Conservation (phyloP, 371 early-diverging fungal genomes). For the Mitosporidium daphniae region DNA sequence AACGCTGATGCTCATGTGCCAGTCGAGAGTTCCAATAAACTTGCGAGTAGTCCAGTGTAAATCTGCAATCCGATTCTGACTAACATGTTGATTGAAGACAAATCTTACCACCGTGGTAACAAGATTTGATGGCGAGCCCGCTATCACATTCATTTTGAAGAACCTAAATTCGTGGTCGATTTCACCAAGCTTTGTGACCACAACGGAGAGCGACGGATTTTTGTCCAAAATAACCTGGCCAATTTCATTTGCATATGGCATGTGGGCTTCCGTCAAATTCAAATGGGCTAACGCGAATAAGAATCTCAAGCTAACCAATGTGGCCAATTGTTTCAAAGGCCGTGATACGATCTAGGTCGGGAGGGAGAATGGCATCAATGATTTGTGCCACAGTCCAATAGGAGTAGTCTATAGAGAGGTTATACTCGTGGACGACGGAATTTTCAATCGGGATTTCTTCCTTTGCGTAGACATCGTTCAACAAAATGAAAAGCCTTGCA, state of each 20-base stretch:
- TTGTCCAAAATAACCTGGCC: constrained; percentile 58
- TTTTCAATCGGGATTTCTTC: too few species aligned
- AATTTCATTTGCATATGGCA: constrained; percentile 49
- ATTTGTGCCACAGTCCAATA: not conserved
- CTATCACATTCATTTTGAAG: constrained; percentile 78
- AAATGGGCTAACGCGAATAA: constrained; percentile 25
- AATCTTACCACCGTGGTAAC: constrained; percentile 32
- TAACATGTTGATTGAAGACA: constrained; percentile 5
- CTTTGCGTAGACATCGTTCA: too few species aligned
- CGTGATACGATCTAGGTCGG: not conserved
- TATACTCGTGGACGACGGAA: too few species aligned
- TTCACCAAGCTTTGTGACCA: constrained; percentile 65
- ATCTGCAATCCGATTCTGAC: constrained; percentile 55
- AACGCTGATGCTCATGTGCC: constrained; percentile 64
- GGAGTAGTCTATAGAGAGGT: not conserved
- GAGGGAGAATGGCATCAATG: not conserved
- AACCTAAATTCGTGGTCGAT: constrained; percentile 77
- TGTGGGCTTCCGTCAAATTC: constrained; percentile 50
- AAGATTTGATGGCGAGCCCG: constrained; percentile 44
- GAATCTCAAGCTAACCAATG: constrained; percentile 1
- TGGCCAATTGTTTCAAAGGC: constrained; percentile 1
- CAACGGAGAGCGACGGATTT: constrained; percentile 41
- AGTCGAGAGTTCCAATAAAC: constrained; percentile 97
- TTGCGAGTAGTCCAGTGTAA: constrained; percentile 67
- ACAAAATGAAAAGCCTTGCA: too few species aligned